phyloP scores from a whole-genome alignment of 192 early-diverging fungal genomes.

The Umbelopsis vinacea region DNA sequence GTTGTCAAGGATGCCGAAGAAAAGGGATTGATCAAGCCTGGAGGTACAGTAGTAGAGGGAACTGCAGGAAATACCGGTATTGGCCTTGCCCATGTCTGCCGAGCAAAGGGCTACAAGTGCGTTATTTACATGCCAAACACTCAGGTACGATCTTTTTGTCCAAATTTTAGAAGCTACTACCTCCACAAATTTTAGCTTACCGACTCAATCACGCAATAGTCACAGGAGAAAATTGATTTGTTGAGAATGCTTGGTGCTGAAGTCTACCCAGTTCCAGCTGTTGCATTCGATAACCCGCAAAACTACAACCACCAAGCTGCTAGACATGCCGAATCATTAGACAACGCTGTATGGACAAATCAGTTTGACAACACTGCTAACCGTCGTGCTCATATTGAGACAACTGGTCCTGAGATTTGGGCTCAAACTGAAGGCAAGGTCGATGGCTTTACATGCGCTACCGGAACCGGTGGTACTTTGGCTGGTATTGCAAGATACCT shows the following conservation, averaged over 20 bases:
- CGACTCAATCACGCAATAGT: conserved; percentile 42
- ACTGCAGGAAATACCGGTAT: conserved; percentile 96
- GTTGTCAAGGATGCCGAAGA: conserved; percentile 95
- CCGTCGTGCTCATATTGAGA: conserved; percentile 90
- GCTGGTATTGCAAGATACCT: conserved; percentile 84
- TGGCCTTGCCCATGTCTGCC: conserved; percentile 92
- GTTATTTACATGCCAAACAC: conserved; percentile 99
- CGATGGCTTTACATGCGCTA: conserved; percentile 91
- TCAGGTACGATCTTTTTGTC: conserved; percentile 48
- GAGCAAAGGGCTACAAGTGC: conserved; percentile 92
- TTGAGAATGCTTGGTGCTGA: conserved; percentile 93
- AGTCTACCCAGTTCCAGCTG: conserved; percentile 91
- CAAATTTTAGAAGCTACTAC: too few species aligned
- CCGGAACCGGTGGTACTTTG: conserved; percentile 92
- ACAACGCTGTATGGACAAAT: conserved; percentile 95
- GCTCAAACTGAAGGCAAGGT: conserved; percentile 78
- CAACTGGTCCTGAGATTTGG: conserved; percentile 96
- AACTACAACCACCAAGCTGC: conserved; percentile 96
- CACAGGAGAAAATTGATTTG: conserved; percentile 94
- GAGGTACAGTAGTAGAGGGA: conserved; percentile 89
- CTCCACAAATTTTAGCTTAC: neutral
- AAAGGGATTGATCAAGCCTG: conserved; percentile 79
- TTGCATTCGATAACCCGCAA: conserved; percentile 86
- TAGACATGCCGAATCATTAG: conserved; percentile 74
- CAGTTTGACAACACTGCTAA: conserved; percentile 97